Conservation (phyloP, 1,284 basidiomycete genomes). For the Caloboletus inedulis region DNA sequence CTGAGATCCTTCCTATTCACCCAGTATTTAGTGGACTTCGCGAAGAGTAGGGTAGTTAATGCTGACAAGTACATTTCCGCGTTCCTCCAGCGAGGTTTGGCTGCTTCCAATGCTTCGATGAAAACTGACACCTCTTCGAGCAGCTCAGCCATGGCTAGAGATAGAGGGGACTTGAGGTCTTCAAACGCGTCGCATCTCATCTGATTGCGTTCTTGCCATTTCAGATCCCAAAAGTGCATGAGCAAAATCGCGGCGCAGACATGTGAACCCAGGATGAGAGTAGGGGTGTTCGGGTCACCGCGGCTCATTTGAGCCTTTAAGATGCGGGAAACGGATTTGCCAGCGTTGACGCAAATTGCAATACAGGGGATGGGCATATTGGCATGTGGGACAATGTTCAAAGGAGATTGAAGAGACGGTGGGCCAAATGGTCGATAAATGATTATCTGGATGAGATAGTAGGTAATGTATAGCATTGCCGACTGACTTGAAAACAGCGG, state of each 20-base stretch:
- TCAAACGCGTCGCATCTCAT: constrained; percentile 32
- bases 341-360: constrained; percentile 64
- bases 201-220: constrained; percentile 40
- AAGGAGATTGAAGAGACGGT: constrained; percentile 28
- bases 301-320: constrained; percentile 47
- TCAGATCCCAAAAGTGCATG: constrained; percentile 49
- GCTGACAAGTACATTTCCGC: constrained; percentile 46
- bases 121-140: constrained; percentile 41
- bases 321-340: constrained; percentile 61
- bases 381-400: constrained; percentile 25
- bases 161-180: constrained; percentile 40
- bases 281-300: constrained; percentile 41
- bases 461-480: constrained; percentile 63
- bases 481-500: constrained; percentile 62
- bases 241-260: constrained; percentile 46
- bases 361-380: constrained; percentile 49
- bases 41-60: background rate
- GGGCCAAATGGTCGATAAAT: constrained; percentile 77
- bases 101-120: constrained; percentile 39
- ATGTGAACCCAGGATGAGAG: constrained; percentile 42
- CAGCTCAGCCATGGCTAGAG: constrained; percentile 40
- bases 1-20: constrained; percentile 25
- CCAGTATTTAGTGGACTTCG: constrained; percentile 7
- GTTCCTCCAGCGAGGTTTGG: constrained; percentile 42
- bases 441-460: constrained; percentile 69